Evolutionary conservation across 179 eudicot species (phyloP), one percentile per base, ranked within the genome.

Genomic region (Sideroxylon spinosum): DNA sequence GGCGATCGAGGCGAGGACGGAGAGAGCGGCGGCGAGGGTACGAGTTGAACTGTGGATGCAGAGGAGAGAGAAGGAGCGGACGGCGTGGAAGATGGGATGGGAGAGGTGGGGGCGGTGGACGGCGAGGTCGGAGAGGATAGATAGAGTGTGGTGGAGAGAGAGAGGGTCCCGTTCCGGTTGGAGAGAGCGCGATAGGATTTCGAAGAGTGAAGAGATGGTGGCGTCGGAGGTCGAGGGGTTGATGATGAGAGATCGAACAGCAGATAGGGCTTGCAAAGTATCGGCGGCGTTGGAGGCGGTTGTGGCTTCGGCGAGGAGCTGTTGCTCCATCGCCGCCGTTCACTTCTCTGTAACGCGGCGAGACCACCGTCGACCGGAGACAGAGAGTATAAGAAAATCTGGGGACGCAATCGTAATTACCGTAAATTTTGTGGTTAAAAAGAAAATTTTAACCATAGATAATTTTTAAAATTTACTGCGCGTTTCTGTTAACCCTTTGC

Each of bases 141-240:
- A 84, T 85, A 91, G 76, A n/a, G 78, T 68, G 80, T 80, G 86
- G 60, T 59, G 84, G 83, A 37, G 79, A 25, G 56, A 76, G 64
- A 61, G 75, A 50, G 82, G 81, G 71, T 79, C 69, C 75, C 68
- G 84, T 79, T 44, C 78, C 16, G 70, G 71, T 26, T 23, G 80
- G 84, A 87, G 90, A 26, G 37, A 19, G 83, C 19, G 69, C 32
- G 64, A 79, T 74, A 90, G 86, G 82, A 90, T 84, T 81, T 87
- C 56, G 74, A 83, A 48, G 69, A 92, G 79, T 50, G 91, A 74
- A 75, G 90, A 64, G 73, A 88, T 66, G 3, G 92, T 92, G 74
- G 29, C 16, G 20, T 44, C 71, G 37, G 97, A 82, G 8, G 95
- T 87, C 22, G 87, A 83, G 9, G 92, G 89, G 80, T 88, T 88